Evolutionary conservation across 2,329 filamentous ascomycete genomes (phyloP).

Genomic region (Coniochaeta prunicola): DNA sequence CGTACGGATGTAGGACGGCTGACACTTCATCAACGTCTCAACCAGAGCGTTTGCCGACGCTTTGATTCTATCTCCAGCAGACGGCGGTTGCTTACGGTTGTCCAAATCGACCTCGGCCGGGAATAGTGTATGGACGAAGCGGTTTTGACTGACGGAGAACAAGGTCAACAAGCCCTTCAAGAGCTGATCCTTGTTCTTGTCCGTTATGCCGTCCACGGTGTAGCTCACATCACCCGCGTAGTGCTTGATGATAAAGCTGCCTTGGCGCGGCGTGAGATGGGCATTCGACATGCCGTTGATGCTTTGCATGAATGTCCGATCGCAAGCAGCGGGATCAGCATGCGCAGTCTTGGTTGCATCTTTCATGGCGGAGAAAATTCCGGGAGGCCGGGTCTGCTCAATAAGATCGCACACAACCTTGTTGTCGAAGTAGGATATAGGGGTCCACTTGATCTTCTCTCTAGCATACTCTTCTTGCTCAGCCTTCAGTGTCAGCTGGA

Average conservation of each 20-base stretch:
- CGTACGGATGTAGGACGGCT: conserved; percentile 95
- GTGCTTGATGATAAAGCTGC: conserved; percentile 97
- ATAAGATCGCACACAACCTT: conserved; percentile 98
- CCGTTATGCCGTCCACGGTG: conserved; percentile 91
- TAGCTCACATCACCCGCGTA: conserved; percentile 97
- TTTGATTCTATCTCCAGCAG: conserved; percentile 94
- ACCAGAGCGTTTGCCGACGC: conserved; percentile 91
- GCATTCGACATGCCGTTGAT: conserved; percentile 86
- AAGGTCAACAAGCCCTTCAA: conserved; percentile 89
- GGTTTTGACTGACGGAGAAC: conserved; percentile 74
- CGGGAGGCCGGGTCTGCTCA: conserved; percentile 81
- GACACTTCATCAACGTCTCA: conserved; percentile 91
- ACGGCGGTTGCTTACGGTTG: conserved; percentile 88
- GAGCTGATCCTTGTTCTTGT: conserved; percentile 98
- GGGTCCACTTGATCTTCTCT: conserved; percentile 97
- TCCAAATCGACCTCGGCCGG: conserved; percentile 91
- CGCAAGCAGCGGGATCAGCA: conserved; percentile 87
- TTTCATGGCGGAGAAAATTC: conserved; percentile 92
- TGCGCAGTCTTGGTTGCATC: conserved; percentile 98
- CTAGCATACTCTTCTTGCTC: conserved; percentile 96
- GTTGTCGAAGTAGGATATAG: conserved; percentile 99
- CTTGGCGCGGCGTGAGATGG: conserved; percentile 86
- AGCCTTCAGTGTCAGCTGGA: conserved; percentile 90
- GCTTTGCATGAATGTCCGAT: conserved; percentile 91
- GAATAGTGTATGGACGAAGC: conserved; percentile 83